phyloP scores from a whole-genome alignment of 2,329 filamentous ascomycete species.

The Alternaria gansuensis region DNA sequence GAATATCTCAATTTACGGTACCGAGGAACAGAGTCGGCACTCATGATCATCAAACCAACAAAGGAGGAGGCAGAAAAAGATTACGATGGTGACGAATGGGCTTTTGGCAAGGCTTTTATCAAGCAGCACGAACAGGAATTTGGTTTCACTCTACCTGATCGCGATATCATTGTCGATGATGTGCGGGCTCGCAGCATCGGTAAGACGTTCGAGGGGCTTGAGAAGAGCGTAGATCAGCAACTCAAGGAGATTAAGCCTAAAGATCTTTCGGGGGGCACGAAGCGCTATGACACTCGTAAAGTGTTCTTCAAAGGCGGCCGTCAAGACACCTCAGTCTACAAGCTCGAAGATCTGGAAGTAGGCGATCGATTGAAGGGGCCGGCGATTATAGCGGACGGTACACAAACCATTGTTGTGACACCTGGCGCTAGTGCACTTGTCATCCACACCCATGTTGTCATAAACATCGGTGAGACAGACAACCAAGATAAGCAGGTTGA shows the following conservation, averaged over 20 bases:
- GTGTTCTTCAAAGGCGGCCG: conserved; percentile 89
- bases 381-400: conserved; percentile 85
- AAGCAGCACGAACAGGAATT: conserved; percentile 92
- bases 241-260: conserved; percentile 73
- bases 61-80: conserved; percentile 67
- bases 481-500: conserved; percentile 58
- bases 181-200: conserved; percentile 88
- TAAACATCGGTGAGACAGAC: conserved; percentile 75
- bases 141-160: conserved; percentile 83
- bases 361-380: conserved; percentile 80
- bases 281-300: conserved; percentile 70
- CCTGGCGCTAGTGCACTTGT: conserved; percentile 79
- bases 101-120: conserved; percentile 84
- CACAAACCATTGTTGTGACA: conserved; percentile 90
- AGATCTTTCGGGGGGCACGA: conserved; percentile 65
- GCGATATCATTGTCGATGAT: conserved; percentile 90
- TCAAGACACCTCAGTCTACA: conserved; percentile 81
- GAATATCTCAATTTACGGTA: conserved; percentile 96
- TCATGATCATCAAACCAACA: conserved; percentile 84
- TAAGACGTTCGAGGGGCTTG: conserved; percentile 81
- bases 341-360: conserved; percentile 75
- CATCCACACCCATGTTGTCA: conserved; percentile 86
- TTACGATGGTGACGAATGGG: conserved; percentile 75
- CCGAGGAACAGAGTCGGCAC: conserved; percentile 85
- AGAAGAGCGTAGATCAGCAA: conserved; percentile 85